phyloP scores from a whole-genome alignment of 768 basidiomycete species.

The Pleurotus platypus region DNA sequence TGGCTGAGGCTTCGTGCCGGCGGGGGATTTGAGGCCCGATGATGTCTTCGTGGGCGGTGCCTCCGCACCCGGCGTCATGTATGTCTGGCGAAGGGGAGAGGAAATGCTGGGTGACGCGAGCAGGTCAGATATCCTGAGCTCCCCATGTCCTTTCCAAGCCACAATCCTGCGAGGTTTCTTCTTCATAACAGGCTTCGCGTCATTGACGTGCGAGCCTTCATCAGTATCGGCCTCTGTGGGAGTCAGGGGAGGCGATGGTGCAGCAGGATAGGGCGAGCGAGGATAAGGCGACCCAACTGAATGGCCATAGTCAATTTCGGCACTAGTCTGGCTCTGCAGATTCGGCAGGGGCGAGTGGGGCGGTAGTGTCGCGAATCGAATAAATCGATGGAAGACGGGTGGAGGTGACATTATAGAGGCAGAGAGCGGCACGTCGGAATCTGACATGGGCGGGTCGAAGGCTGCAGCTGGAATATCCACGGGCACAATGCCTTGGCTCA shows the following conservation, averaged over 20 bases:
- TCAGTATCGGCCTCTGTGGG: slow-evolving; percentile 6
- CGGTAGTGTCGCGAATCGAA: slow-evolving; percentile 3
- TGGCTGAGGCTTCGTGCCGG: slow-evolving; percentile 19
- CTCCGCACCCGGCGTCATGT: slow-evolving; percentile 12
- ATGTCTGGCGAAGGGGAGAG: slow-evolving; percentile 15
- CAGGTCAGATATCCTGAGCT: slow-evolving; percentile 6
- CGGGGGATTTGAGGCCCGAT: slow-evolving; percentile 24
- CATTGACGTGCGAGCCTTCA: slow-evolving; percentile 6
- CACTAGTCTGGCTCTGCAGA: slow-evolving; percentile 5
- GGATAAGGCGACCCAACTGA: slow-evolving; percentile 23
- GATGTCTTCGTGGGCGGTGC: slow-evolving; percentile 22
- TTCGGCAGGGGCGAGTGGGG: slow-evolving; percentile 11
- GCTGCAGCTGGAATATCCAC: background rate
- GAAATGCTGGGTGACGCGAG: slow-evolving; percentile 16
- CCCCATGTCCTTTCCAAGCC: slow-evolving; percentile 7
- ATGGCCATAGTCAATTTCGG: background rate
- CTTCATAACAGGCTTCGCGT: slow-evolving; percentile 6
- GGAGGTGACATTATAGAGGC: background rate
- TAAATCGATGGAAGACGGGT: background rate
- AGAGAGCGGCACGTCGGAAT: slow-evolving; percentile 5
- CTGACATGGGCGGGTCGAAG: slow-evolving; percentile 7
- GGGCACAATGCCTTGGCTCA: slow-evolving; percentile 7
- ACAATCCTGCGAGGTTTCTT: slow-evolving; percentile 7
- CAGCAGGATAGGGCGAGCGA: slow-evolving; percentile 40
- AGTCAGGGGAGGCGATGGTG: slow-evolving; percentile 11